A percentile compares a stretch with the other conserved stretches of the same genome.
These are phyloP conservation scores for Eucalyptus fibrosa DNA, from an alignment of 345 rosid species.

Conservation along the genomic window DNA sequence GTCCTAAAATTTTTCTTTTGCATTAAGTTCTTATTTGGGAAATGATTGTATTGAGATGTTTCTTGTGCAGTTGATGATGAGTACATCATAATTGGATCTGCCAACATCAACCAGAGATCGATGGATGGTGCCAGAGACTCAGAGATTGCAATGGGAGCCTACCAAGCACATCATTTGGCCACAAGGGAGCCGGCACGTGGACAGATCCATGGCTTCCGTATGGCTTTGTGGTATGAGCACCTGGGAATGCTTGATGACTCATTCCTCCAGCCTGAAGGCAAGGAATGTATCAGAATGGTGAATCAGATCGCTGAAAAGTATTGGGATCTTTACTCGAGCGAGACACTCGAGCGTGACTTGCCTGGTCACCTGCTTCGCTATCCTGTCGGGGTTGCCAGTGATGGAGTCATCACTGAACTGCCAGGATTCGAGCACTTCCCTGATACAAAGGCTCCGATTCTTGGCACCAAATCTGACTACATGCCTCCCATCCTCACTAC, in stretches of 20 bases:
- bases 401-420: constrained; percentile 58
- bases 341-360: constrained; percentile 62
- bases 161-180: constrained; percentile 82
- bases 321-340: constrained; percentile 84
- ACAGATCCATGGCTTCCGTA: constrained; percentile 91
- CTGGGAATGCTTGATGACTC: constrained; percentile 80
- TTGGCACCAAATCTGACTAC: constrained; percentile 80
- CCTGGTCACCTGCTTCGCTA: constrained; percentile 94
- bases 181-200: constrained; percentile 74
- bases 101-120: constrained; percentile 96
- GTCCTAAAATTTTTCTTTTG: background rate
- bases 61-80: constrained; percentile 81
- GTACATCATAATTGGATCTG: constrained; percentile 91
- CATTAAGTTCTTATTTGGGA: background rate
- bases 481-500: constrained; percentile 96
- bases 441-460: constrained; percentile 81
- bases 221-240: constrained; percentile 96
- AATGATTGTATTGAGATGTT: background rate
- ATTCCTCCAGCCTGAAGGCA: constrained; percentile 64
- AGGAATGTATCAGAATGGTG: constrained; percentile 55
- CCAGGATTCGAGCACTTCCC: constrained; percentile 76
- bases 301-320: constrained; percentile 78
- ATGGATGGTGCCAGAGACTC: constrained; percentile 99
- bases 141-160: constrained; percentile 98
- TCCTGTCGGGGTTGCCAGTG: constrained; percentile 51